Percentiles rank a stretch among this genome's conserved stretches.
Evolutionary conservation across 805 yeast genomes (phyloP).

Genomic region (Komagataella phaffii): DNA sequence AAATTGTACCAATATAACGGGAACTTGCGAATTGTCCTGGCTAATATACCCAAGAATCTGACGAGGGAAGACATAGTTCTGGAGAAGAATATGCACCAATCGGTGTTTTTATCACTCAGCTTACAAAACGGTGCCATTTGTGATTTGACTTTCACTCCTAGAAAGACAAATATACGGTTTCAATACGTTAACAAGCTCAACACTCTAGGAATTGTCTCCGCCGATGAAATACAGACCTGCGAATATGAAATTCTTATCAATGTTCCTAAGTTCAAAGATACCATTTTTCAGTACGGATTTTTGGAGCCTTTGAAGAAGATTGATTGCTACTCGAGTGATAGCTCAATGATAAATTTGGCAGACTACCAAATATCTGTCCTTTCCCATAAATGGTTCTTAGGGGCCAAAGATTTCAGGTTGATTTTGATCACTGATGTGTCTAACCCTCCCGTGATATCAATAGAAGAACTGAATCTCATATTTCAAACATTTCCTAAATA

Average conservation of each 20-base stretch:
- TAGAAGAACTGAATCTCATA: background rate
- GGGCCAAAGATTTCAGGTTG: background rate
- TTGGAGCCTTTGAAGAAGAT: background rate
- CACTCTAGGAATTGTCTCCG: slow-evolving; percentile 8
- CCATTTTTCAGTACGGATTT: slow-evolving; percentile 1
- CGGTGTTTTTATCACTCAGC: slow-evolving; percentile 14
- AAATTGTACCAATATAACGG: background rate
- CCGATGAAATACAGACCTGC: slow-evolving; percentile 19
- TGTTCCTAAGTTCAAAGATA: slow-evolving; percentile 12
- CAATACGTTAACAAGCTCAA: slow-evolving; percentile 10
- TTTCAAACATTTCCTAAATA: background rate
- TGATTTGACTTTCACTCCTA: slow-evolving; percentile 18
- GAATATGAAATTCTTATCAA: slow-evolving; percentile 13
- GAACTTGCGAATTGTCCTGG: background rate
- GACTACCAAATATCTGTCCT: background rate
- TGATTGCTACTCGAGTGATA: background rate
- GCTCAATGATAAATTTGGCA: background rate
- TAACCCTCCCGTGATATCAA: background rate
- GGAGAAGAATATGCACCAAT: slow-evolving; percentile 8
- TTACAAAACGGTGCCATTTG: slow-evolving; percentile 17
- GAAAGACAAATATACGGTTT: slow-evolving; percentile 14
- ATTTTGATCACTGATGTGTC: background rate
- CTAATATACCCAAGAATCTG: background rate
- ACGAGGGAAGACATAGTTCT: background rate
- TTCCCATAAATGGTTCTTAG: background rate